Percentiles rank a stretch among this genome's conserved stretches.
Evolutionary conservation across 2,329 filamentous ascomycete genomes (phyloP).

Genomic region (Intubia oerlemansii): DNA sequence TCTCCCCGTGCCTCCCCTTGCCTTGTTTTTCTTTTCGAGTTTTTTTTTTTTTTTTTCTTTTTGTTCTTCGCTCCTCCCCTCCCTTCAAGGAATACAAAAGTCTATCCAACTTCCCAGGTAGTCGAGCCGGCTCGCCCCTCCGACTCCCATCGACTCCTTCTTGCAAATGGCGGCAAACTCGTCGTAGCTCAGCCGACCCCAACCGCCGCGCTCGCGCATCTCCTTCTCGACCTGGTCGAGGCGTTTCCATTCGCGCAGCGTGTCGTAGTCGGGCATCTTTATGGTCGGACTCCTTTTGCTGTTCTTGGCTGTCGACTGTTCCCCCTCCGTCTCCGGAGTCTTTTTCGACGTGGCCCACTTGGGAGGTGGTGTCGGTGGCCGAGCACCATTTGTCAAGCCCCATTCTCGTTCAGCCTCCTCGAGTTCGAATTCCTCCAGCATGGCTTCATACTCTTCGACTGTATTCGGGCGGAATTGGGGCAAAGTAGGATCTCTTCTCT

Average conservation of each 20-base stretch:
- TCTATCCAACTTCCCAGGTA: constrained; percentile 89
- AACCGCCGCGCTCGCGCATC: constrained; percentile 51
- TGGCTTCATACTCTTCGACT: constrained; percentile 4
- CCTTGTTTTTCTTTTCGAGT: too few relatives aligned
- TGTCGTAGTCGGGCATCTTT: too few relatives aligned
- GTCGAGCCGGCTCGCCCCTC: constrained; percentile 46
- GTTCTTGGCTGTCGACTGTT: too few relatives aligned
- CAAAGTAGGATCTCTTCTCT: constrained; percentile 43
- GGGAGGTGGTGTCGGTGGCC: too few relatives aligned
- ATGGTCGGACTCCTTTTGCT: too few relatives aligned
- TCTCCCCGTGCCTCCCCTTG: too few relatives aligned
- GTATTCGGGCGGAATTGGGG: constrained; percentile 47
- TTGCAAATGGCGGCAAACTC: constrained; percentile 67
- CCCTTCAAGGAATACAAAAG: constrained; percentile 37
- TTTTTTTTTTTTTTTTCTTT: neutral
- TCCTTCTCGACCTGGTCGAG: constrained; percentile 47
- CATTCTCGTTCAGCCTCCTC: too few relatives aligned
- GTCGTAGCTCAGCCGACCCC: constrained; percentile 52
- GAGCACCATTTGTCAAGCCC: too few relatives aligned
- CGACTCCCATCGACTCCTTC: constrained; percentile 36
- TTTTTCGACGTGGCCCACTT: too few relatives aligned
- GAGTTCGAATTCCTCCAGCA: too few relatives aligned
- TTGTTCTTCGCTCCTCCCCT: too few relatives aligned
- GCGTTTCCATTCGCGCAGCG: constrained; percentile 19
- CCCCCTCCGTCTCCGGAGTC: too few relatives aligned